These are phyloP conservation scores for Monosporascus ibericus DNA, from an alignment of 2,329 filamentous ascomycete genomes.

Conservation along the genomic window DNA sequence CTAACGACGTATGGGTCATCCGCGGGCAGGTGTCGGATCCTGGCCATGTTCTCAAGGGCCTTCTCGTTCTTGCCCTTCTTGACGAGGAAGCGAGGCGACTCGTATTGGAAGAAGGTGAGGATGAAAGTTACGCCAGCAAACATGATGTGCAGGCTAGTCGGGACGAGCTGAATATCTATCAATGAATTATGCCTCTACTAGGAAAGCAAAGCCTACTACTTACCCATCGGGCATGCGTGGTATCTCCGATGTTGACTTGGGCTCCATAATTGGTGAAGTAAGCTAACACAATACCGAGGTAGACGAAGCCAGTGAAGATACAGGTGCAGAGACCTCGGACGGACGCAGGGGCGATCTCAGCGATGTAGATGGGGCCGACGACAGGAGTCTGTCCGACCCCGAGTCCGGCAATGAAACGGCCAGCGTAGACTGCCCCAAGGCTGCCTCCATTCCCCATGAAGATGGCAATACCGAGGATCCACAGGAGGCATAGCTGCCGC, in stretches of 20 bases:
- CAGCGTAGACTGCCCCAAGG: slow-evolving; percentile 52
- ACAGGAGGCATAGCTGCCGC: slow-evolving; percentile 49
- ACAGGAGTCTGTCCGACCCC: slow-evolving; percentile 43
- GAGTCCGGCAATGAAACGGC: background rate
- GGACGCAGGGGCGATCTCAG: background rate
- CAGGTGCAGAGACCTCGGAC: slow-evolving; percentile 33
- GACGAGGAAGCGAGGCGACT: slow-evolving; percentile 66
- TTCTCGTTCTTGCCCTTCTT: slow-evolving; percentile 56
- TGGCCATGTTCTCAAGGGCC: slow-evolving; percentile 49
- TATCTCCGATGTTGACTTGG: slow-evolving; percentile 40
- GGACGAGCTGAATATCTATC: slow-evolving; percentile 49
- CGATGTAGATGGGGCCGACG: background rate
- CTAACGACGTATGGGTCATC: slow-evolving; percentile 56
- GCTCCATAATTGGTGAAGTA: slow-evolving; percentile 69
- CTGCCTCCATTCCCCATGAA: slow-evolving; percentile 51
- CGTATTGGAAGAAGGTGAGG: slow-evolving; percentile 61
- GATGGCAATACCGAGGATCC: slow-evolving; percentile 52
- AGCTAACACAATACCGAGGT: slow-evolving; percentile 70
- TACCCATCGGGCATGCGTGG: slow-evolving; percentile 44
- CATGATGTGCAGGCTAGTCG: slow-evolving; percentile 71
- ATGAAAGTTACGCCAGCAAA: slow-evolving; percentile 67
- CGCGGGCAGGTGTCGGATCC: slow-evolving; percentile 51
- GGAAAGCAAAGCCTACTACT: slow-evolving; percentile 2
- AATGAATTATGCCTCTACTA: background rate
- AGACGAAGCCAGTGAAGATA: slow-evolving; percentile 65